A percentile compares a stretch with the other conserved stretches of the same genome.
These are phyloP conservation scores for Vachellia collinsii DNA, from an alignment of 306 rosid species.

Conservation along the genomic window DNA sequence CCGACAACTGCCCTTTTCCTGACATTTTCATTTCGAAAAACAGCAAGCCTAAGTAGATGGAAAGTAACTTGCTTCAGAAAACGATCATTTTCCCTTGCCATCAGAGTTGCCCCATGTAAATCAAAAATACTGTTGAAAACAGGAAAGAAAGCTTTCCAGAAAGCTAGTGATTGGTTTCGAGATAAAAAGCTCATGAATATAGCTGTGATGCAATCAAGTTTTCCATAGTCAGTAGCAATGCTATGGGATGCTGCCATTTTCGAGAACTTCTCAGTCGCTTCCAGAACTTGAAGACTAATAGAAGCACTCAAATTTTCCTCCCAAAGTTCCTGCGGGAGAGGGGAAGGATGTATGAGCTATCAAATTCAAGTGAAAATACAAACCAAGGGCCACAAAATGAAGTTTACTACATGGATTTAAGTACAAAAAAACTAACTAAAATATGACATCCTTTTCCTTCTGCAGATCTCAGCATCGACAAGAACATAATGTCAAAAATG, in stretches of 20 bases:
- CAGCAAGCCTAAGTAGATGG: constrained; percentile 95
- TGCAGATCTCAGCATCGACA: not conserved
- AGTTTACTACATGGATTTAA: constrained; percentile 3
- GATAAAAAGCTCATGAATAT: constrained; percentile 87
- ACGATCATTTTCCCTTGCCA: constrained; percentile 99
- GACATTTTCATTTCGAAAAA: constrained; percentile 86
- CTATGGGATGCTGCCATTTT: constrained; percentile 77
- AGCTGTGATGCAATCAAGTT: constrained; percentile 93
- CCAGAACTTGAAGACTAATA: constrained; percentile 94
- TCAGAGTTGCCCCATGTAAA: constrained; percentile 88
- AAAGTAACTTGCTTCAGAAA: constrained; percentile 97
- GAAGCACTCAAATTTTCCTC: constrained; percentile 98
- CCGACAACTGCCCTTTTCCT: constrained; percentile 94
- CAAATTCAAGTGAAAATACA: not conserved
- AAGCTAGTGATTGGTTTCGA: constrained; percentile 83
- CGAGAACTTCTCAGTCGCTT: constrained; percentile 83
- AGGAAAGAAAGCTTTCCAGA: constrained; percentile 87
- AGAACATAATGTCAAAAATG: not conserved
- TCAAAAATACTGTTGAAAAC: constrained; percentile 78
- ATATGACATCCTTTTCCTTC: not conserved
- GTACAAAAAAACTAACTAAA: not conserved
- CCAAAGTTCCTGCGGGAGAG: constrained; percentile 85
- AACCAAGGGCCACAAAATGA: not conserved
- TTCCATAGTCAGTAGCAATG: constrained; percentile 90
- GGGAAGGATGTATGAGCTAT: constrained; percentile 32